Percentiles rank a stretch among this genome's conserved stretches.
phyloP scores from a whole-genome alignment of 257 asterid species.

The Nicotiana undulata region DNA sequence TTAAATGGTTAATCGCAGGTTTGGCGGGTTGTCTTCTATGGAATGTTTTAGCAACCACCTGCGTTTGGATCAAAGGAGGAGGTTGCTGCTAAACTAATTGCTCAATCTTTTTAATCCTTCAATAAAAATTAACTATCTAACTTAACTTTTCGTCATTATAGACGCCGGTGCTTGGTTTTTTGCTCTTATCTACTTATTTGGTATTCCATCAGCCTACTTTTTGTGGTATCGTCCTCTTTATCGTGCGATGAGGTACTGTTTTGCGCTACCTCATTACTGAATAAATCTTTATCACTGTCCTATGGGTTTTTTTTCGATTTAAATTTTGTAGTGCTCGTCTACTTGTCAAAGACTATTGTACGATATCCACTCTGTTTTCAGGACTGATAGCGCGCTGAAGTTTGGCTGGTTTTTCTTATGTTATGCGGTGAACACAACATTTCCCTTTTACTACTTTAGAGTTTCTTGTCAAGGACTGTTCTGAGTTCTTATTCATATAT shows the following conservation, averaged over 20 bases:
- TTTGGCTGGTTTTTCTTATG: constrained; percentile 78
- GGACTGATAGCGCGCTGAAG: constrained; percentile 78
- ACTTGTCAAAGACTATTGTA: neutral
- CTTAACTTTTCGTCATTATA: constrained; percentile 16
- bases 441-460: neutral
- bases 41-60: constrained; percentile 56
- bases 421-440: constrained; percentile 35
- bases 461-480: neutral
- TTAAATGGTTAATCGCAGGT: constrained; percentile 39
- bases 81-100: constrained; percentile 36
- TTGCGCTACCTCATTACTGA: neutral
- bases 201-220: constrained; percentile 81
- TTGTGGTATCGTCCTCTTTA: constrained; percentile 97
- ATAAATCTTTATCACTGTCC: neutral
- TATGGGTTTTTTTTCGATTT: neutral
- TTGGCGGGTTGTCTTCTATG: constrained; percentile 52
- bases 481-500: neutral
- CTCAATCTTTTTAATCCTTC: neutral
- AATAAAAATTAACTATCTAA: neutral
- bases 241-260: constrained; percentile 78
- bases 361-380: constrained; percentile 14
- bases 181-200: constrained; percentile 61
- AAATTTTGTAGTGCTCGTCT: no score
- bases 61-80: constrained; percentile 71
- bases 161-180: constrained; percentile 73